phyloP scores from a whole-genome alignment of 2,329 filamentous ascomycete genomes.

The Penicillium oxalicum region DNA sequence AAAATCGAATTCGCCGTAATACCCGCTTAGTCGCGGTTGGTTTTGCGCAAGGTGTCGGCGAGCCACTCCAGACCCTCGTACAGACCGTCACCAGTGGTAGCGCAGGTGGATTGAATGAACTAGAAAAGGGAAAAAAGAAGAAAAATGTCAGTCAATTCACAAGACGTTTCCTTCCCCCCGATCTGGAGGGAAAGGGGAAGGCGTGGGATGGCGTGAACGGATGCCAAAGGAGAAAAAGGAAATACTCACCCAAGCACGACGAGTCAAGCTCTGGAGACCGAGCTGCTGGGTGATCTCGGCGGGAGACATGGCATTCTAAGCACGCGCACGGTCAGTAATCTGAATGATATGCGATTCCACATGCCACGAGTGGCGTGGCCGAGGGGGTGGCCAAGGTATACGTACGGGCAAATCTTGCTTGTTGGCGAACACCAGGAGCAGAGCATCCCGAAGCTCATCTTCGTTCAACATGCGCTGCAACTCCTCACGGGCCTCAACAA shows the following conservation, averaged over 20 bases:
- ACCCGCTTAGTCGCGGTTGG: slow-evolving; percentile 43
- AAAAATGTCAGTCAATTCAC: slow-evolving; percentile 2
- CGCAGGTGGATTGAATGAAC: slow-evolving; percentile 99
- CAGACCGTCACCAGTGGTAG: slow-evolving; percentile 97
- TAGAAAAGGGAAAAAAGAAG: slow-evolving; percentile 31
- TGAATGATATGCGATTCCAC: neutral
- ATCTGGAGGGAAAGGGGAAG: neutral
- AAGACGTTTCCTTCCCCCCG: too few species aligned
- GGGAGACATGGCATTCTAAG: slow-evolving; percentile 96
- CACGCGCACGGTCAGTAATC: slow-evolving; percentile 24
- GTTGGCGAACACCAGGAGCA: slow-evolving; percentile 97
- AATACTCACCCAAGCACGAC: slow-evolving; percentile 90
- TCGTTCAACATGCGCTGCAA: slow-evolving; percentile 98
- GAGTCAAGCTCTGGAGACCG: slow-evolving; percentile 96
- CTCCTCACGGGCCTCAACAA: slow-evolving; percentile 94
- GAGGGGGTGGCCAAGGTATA: neutral
- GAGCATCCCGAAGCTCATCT: slow-evolving; percentile 94
- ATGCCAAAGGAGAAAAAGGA: neutral
- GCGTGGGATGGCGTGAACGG: slow-evolving; percentile 4
- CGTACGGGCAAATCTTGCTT: slow-evolving; percentile 98
- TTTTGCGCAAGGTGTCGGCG: slow-evolving; percentile 74
- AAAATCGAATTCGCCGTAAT: slow-evolving; percentile 15
- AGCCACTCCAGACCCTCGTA: slow-evolving; percentile 98
- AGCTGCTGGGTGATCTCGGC: slow-evolving; percentile 99
- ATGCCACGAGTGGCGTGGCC: too few species aligned